These are phyloP conservation scores for Saccharomyces paradoxus DNA, from an alignment of 805 yeast genomes.

Conservation along the genomic window DNA sequence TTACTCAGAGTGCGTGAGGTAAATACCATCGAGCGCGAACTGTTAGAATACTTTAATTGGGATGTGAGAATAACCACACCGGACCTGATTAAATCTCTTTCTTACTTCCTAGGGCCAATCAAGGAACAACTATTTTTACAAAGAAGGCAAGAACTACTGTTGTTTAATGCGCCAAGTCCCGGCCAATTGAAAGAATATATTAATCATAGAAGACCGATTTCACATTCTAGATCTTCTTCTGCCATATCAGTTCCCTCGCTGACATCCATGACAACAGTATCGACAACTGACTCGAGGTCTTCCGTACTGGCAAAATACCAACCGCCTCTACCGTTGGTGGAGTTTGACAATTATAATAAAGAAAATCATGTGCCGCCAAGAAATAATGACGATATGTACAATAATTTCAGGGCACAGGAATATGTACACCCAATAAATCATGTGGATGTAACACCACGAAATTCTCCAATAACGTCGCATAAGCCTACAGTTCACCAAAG, in stretches of 20 bases:
- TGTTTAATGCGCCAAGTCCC: slow-evolving; percentile 16
- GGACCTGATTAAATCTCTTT: slow-evolving; percentile 60
- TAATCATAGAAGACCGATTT: slow-evolving; percentile 1
- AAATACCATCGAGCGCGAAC: slow-evolving; percentile 82
- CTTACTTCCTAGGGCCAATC: slow-evolving; percentile 71
- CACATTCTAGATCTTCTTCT: slow-evolving; percentile 27
- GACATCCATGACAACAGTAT: slow-evolving; percentile 33
- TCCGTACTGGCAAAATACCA: not conserved
- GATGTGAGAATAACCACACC: slow-evolving; percentile 58
- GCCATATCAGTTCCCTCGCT: slow-evolving; percentile 33
- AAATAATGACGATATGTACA: not conserved
- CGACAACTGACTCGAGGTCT: slow-evolving; percentile 9
- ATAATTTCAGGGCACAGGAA: not conserved
- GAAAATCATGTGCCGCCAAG: not conserved
- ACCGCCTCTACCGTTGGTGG: not conserved
- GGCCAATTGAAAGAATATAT: slow-evolving; percentile 11
- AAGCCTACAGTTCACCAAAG: not conserved
- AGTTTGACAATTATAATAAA: not conserved
- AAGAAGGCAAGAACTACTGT: slow-evolving; percentile 22
- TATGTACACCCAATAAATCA: not conserved
- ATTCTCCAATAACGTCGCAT: not conserved
- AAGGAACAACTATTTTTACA: slow-evolving; percentile 34
- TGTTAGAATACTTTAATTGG: slow-evolving; percentile 79
- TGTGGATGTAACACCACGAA: not conserved
- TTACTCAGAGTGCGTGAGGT: slow-evolving; percentile 68